Conservation (phyloP, 164 flowering plant genomes). For the Umbellularia californica region DNA sequence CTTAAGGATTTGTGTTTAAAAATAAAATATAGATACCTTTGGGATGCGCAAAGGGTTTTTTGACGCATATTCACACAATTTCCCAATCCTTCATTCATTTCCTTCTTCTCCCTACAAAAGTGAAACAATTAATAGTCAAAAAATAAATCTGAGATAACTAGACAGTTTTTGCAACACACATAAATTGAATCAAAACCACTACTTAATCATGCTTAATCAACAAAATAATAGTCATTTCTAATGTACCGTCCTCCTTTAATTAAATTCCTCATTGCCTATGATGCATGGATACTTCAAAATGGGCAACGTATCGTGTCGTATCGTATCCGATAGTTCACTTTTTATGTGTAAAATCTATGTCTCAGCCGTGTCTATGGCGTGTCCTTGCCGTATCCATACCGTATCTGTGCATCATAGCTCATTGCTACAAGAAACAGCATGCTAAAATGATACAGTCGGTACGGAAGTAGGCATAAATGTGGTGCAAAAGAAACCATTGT, state of each 20-base stretch:
- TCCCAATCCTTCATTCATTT: constrained; percentile 88
- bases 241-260: background rate
- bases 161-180: background rate
- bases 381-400: too few species aligned
- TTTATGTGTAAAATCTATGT: too few species aligned
- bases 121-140: background rate
- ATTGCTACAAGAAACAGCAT: too few species aligned
- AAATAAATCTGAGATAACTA: background rate
- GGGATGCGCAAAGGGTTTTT: constrained; percentile 93
- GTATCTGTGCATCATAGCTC: too few species aligned
- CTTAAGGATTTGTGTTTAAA: background rate
- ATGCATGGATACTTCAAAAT: too few species aligned
- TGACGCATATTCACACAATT: constrained; percentile 92
- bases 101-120: constrained; percentile 73
- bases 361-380: too few species aligned
- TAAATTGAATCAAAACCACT: background rate
- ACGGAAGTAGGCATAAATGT: too few species aligned
- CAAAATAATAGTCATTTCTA: background rate
- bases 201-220: background rate
- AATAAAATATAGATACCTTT: constrained; percentile 48
- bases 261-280: too few species aligned
- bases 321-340: too few species aligned
- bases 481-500: too few species aligned
- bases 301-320: too few species aligned
- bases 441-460: too few species aligned